Conservation (phyloP, 108 stramenopile genomes). For the Fistulifera solaris region DNA sequence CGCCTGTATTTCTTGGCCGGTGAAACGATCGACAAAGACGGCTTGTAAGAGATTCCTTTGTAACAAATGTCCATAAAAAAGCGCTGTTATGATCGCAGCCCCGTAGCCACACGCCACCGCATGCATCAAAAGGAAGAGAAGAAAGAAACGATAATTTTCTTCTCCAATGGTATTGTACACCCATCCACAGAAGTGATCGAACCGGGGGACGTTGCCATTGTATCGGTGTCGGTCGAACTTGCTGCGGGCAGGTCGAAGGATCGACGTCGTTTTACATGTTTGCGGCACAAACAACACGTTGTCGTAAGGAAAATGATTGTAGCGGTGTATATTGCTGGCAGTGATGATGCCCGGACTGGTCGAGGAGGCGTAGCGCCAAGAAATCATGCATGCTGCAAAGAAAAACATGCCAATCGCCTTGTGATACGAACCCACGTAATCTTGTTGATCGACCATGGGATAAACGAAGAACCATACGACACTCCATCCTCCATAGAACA, state of each 20-base stretch:
- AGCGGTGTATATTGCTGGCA: constrained; percentile 33
- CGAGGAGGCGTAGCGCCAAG: constrained; percentile 47
- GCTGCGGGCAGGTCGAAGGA: constrained; percentile 61
- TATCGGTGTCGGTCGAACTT: constrained; percentile 75
- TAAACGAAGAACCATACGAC: constrained; percentile 65
- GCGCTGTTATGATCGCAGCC: constrained; percentile 15
- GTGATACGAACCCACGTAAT: constrained; percentile 40
- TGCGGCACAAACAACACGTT: constrained; percentile 52
- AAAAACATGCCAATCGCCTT: constrained; percentile 53
- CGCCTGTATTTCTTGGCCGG: constrained; percentile 44
- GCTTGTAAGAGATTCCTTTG: constrained; percentile 50
- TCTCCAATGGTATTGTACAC: constrained; percentile 76
- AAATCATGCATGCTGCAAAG: constrained; percentile 56
- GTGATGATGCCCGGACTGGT: constrained; percentile 63
- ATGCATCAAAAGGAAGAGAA: constrained; percentile 68
- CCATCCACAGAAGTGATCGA: constrained; percentile 92
- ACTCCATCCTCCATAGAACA: constrained; percentile 69
- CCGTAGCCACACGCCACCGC: constrained; percentile 77
- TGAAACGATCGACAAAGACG: constrained; percentile 57
- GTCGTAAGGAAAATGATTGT: constrained; percentile 81
- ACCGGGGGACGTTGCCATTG: constrained; percentile 51
- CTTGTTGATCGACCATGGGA: constrained; percentile 40
- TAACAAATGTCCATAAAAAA: constrained; percentile 44
- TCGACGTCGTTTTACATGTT: constrained; percentile 48
- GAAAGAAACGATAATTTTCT: constrained; percentile 85